These are phyloP conservation scores for Micromonas pusilla DNA, from an alignment of 139 green algal genomes.

Conservation along the genomic window DNA sequence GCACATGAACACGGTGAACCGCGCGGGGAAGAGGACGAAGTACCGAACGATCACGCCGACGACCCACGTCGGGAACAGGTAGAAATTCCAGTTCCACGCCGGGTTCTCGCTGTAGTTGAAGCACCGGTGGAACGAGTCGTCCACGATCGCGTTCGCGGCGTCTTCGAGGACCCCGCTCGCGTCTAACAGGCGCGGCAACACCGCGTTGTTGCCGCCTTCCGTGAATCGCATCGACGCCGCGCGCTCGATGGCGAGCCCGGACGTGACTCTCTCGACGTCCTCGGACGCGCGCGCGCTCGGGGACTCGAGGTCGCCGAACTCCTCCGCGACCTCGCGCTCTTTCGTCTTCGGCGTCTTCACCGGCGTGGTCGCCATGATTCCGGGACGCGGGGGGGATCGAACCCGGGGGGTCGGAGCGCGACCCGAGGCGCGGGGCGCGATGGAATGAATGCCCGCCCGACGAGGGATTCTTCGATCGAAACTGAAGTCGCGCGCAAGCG, in stretches of 20 bases:
- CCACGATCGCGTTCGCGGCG: slow-evolving; percentile 70
- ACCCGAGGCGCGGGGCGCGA: too few species aligned
- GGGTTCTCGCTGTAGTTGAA: slow-evolving; percentile 72
- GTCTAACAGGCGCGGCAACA: slow-evolving; percentile 64
- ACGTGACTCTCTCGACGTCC: not conserved
- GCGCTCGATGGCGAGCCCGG: slow-evolving; percentile 13
- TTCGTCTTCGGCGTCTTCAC: too few species aligned
- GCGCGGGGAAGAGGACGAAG: slow-evolving; percentile 69
- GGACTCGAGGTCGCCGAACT: not conserved
- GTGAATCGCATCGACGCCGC: not conserved
- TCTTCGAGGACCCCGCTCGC: slow-evolving; percentile 73
- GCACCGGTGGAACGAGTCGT: slow-evolving; percentile 93
- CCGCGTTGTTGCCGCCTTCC: not conserved
- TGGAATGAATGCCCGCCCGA: too few species aligned
- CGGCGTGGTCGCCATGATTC: too few species aligned
- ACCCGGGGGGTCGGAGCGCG: too few species aligned
- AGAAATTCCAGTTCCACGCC: slow-evolving; percentile 97
- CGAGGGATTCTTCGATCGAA: too few species aligned
- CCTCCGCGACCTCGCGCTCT: too few species aligned
- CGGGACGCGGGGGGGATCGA: too few species aligned
- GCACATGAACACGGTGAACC: slow-evolving; percentile 65
- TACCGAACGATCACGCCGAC: slow-evolving; percentile 65
- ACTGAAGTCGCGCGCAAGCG: too few species aligned
- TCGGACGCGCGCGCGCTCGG: not conserved
- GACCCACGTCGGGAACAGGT: slow-evolving; percentile 86